These are phyloP conservation scores for Arthrinium puccinioides DNA, from an alignment of 2,329 filamentous ascomycete species.

Conservation along the genomic window DNA sequence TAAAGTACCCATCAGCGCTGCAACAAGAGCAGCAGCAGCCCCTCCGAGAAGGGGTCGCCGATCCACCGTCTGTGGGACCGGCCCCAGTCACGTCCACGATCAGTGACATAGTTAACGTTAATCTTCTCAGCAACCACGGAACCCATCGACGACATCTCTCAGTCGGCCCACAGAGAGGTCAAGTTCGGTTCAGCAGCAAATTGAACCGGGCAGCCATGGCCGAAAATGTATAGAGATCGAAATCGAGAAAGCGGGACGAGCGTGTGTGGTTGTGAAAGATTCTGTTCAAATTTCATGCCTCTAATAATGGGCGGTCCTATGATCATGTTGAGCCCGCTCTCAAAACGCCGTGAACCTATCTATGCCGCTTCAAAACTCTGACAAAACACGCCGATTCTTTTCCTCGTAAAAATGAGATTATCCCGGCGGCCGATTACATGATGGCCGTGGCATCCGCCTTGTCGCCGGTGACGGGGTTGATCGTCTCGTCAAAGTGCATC, in stretches of 20 bases:
- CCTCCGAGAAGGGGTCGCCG: no score
- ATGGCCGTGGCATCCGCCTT: constrained; percentile 25
- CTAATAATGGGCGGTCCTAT: not conserved
- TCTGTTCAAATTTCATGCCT: not conserved
- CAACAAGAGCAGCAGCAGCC: no score
- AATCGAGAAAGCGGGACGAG: not conserved
- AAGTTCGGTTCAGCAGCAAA: no score
- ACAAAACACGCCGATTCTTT: not conserved
- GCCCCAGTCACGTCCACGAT: no score
- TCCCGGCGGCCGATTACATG: no score
- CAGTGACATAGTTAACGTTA: no score
- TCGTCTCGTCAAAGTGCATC: constrained; percentile 63
- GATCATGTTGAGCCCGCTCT: not conserved
- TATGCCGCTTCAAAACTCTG: constrained; percentile 1
- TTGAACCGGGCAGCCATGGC: no score
- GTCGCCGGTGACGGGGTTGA: constrained; percentile 58
- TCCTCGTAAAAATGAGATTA: not conserved
- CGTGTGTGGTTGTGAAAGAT: not conserved
- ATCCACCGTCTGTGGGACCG: no score
- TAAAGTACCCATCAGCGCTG: no score
- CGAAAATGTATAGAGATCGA: not conserved
- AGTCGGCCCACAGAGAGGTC: no score
- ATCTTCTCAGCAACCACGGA: no score
- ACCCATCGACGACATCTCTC: no score
- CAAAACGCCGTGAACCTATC: not conserved